phyloP scores from a whole-genome alignment of 169 alveolate species.

The Eimeria sp. region DNA sequence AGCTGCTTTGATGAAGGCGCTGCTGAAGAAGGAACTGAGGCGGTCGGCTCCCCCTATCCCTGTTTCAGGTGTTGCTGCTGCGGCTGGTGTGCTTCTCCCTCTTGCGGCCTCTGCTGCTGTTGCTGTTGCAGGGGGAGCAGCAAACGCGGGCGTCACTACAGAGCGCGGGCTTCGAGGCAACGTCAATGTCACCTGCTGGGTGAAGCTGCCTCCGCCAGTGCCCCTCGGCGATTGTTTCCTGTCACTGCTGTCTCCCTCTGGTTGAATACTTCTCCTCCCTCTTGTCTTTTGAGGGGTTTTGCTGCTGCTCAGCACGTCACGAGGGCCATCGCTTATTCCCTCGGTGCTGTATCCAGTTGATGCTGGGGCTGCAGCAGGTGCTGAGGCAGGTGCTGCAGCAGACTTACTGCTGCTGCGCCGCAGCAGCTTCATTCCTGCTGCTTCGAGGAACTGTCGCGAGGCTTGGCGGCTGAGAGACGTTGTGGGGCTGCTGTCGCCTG shows the following conservation, averaged over 20 bases:
- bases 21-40: constrained; percentile 53
- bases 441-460: constrained; percentile 12
- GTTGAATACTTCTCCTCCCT: neutral
- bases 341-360: neutral
- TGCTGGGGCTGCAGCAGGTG: too few relatives aligned
- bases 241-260: neutral
- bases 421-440: constrained; percentile 45
- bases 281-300: neutral
- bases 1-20: constrained; percentile 56
- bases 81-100: neutral
- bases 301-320: neutral
- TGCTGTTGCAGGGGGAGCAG: neutral
- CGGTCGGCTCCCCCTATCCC: neutral
- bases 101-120: constrained; percentile 14
- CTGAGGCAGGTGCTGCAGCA: neutral
- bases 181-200: constrained; percentile 21
- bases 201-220: neutral
- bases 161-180: constrained; percentile 27
- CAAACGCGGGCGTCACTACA: neutral
- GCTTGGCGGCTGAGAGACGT: neutral
- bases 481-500: neutral
- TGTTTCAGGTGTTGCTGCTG: neutral
- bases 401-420: constrained; percentile 28
- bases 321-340: neutral
- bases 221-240: neutral